These are phyloP conservation scores for Bidens hawaiensis DNA, from an alignment of 140 eudicot genomes.

Conservation along the genomic window DNA sequence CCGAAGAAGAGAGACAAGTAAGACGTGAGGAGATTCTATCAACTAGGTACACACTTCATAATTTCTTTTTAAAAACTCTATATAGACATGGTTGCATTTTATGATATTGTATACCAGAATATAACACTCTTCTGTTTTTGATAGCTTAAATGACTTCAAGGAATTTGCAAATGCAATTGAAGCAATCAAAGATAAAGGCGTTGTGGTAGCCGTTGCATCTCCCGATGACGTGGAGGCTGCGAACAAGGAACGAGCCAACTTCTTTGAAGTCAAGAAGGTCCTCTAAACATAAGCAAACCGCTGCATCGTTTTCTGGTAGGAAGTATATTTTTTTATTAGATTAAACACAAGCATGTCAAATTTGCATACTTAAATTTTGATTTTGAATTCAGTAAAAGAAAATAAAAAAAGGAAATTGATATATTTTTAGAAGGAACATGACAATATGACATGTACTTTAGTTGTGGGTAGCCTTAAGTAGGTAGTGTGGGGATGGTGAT, in stretches of 20 bases:
- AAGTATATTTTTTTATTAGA: conserved; percentile 4
- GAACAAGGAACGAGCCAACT: conserved; percentile 61
- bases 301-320: conserved; percentile 4
- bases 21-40: conserved; percentile 94
- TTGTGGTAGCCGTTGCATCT: conserved; percentile 95
- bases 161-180: conserved; percentile 80
- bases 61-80: not conserved
- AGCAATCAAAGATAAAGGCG: conserved; percentile 76
- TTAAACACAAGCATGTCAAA: not conserved
- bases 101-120: not conserved
- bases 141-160: conserved; percentile 76
- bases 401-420: not conserved
- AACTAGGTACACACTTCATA: conserved; percentile 60
- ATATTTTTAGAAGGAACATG: conserved; percentile 12
- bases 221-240: conserved; percentile 87
- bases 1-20: conserved; percentile 85
- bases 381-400: not conserved
- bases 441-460: not conserved
- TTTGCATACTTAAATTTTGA: not conserved
- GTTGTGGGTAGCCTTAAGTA: conserved; percentile 18
- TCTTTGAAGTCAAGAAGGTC: conserved; percentile 75
- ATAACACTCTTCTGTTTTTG: not conserved
- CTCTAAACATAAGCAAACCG: conserved; percentile 29
- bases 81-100: not conserved
- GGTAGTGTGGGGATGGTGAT: conserved; percentile 30